A percentile compares a stretch with the other conserved stretches of the same genome.
Evolutionary conservation across 805 yeast species (phyloP).

Genomic region (Cyberlindnera lachancei): DNA sequence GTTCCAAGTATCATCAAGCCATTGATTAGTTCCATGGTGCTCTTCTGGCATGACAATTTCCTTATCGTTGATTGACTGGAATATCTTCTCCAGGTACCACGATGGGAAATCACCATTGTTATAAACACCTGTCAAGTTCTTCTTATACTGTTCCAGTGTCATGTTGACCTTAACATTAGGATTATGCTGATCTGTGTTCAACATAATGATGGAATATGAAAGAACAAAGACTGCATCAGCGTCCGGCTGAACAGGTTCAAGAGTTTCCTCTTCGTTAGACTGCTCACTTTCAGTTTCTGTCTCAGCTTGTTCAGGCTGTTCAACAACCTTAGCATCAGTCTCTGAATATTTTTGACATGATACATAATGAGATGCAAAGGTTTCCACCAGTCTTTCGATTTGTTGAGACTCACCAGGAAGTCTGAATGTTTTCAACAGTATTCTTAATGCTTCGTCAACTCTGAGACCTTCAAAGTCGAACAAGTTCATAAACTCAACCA

Average conservation of each 20-base stretch:
- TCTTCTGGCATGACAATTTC: constrained; percentile 98
- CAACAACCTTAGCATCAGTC: too few species aligned
- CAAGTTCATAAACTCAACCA: constrained; percentile 55
- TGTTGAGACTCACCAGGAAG: constrained; percentile 97
- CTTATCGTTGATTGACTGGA: constrained; percentile 67
- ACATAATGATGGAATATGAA: constrained; percentile 87
- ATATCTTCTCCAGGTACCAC: constrained; percentile 80
- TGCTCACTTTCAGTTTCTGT: background rate
- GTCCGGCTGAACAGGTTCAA: constrained; percentile 57
- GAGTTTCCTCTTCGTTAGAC: constrained; percentile 22
- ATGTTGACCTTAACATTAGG: constrained; percentile 90
- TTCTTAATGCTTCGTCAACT: constrained; percentile 89
- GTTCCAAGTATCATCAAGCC: constrained; percentile 88
- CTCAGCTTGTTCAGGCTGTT: constrained; percentile 16
- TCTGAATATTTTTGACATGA: constrained; percentile 41
- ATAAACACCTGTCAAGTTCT: constrained; percentile 74
- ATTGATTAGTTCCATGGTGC: constrained; percentile 84
- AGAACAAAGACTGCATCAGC: constrained; percentile 83
- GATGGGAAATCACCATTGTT: constrained; percentile 71
- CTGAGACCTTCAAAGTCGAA: constrained; percentile 74
- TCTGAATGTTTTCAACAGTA: constrained; percentile 74
- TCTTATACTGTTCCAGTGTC: constrained; percentile 76
- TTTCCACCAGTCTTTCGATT: constrained; percentile 85
- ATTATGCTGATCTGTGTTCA: constrained; percentile 89
- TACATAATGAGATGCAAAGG: constrained; percentile 77